A percentile compares a stretch with the other conserved stretches of the same genome.
These are phyloP conservation scores for Naumovozyma castellii DNA, from an alignment of 805 yeast genomes.

Conservation along the genomic window DNA sequence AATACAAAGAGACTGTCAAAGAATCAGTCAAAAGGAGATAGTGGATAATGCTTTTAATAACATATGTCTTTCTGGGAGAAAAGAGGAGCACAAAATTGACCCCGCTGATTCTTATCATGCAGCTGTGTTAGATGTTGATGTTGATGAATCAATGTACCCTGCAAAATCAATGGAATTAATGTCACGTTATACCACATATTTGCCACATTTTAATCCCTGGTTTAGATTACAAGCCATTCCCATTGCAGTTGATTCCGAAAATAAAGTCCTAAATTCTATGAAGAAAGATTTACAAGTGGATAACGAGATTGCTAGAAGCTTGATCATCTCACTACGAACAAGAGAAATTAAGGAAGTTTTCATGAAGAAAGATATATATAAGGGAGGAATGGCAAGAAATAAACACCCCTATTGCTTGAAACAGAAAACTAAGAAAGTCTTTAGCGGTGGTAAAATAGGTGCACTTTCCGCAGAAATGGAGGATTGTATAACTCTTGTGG, in stretches of 20 bases:
- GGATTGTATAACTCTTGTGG: constrained; percentile 17
- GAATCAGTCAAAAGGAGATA: constrained; percentile 19
- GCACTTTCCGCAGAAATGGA: constrained; percentile 13
- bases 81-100: constrained; percentile 10
- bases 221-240: constrained; percentile 47
- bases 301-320: constrained; percentile 15
- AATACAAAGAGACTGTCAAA: constrained; percentile 20
- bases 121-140: constrained; percentile 21
- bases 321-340: constrained; percentile 30
- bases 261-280: constrained; percentile 42
- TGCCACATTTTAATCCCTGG: constrained; percentile 26
- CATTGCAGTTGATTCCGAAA: constrained; percentile 39
- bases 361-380: constrained; percentile 15
- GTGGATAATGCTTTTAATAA: constrained; percentile 24
- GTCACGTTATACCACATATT: constrained; percentile 22
- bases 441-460: constrained; percentile 21
- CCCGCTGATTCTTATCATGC: constrained; percentile 18
- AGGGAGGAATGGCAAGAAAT: background rate
- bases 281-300: constrained; percentile 37
- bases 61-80: constrained; percentile 8
- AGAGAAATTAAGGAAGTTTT: constrained; percentile 32
- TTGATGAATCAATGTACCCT: constrained; percentile 3
- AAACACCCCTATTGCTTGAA: constrained; percentile 4
- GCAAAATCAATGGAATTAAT: constrained; percentile 17
- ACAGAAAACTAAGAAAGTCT: constrained; percentile 24